A percentile compares a stretch with the other conserved stretches of the same genome.
These are phyloP conservation scores for Serendipita vermifera DNA, from an alignment of 768 basidiomycete genomes.

Conservation along the genomic window DNA sequence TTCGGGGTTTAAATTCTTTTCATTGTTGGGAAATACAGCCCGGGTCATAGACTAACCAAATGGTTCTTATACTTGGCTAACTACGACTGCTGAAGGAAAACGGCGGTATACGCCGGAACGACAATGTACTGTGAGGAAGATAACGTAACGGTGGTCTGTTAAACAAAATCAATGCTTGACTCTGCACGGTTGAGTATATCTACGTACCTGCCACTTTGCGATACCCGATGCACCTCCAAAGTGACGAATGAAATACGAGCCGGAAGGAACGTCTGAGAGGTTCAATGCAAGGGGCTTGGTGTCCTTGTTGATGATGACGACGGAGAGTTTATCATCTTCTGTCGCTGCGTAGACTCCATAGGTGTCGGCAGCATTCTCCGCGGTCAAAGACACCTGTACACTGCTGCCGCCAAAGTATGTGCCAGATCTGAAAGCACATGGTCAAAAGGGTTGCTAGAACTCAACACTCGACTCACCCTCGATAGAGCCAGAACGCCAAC, in stretches of 20 bases:
- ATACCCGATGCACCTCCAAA: conserved; percentile 41
- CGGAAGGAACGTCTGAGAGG: conserved; percentile 34
- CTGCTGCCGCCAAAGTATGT: conserved; percentile 33
- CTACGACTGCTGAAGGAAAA: conserved; percentile 25
- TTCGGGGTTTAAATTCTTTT: too few species aligned
- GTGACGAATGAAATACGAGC: conserved; percentile 39
- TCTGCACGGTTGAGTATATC: not conserved
- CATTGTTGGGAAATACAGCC: too few species aligned
- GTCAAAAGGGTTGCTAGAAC: not conserved
- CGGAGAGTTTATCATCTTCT: conserved; percentile 28
- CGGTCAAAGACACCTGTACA: conserved; percentile 33
- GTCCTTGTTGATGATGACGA: conserved; percentile 43
- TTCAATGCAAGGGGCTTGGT: conserved; percentile 30
- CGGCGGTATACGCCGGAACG: conserved; percentile 26
- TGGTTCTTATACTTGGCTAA: too few species aligned
- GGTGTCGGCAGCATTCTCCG: conserved; percentile 26
- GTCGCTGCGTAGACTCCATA: conserved; percentile 37
- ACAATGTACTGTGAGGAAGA: conserved; percentile 25
- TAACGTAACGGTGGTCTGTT: conserved; percentile 24
- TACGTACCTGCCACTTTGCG: conserved; percentile 40
- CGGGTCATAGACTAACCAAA: too few species aligned
- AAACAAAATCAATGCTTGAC: not conserved
- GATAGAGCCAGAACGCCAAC: conserved; percentile 42
- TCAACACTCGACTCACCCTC: conserved; percentile 29
- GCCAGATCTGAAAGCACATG: conserved; percentile 27